phyloP scores from a whole-genome alignment of 192 early-diverging fungal species.

The Podila minutissima region DNA sequence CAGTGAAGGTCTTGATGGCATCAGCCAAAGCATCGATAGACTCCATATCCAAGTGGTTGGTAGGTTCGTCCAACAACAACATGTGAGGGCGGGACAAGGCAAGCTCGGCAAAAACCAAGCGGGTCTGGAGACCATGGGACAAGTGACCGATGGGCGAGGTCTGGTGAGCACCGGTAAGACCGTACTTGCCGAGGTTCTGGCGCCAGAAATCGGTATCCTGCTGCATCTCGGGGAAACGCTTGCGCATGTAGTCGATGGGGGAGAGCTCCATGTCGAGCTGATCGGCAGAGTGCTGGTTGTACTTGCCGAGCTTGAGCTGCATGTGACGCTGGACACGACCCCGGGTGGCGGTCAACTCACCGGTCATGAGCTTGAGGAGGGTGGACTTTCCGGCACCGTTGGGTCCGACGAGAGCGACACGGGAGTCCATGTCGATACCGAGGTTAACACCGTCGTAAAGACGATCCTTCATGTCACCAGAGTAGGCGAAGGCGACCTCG shows the following conservation, averaged over 20 bases:
- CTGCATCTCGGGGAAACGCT: constrained; percentile 81
- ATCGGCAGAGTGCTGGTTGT: constrained; percentile 98
- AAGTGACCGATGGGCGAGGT: constrained; percentile 88
- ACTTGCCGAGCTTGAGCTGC: constrained; percentile 93
- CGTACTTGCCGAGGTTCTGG: constrained; percentile 89
- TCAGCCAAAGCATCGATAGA: constrained; percentile 95
- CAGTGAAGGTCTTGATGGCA: constrained; percentile 94
- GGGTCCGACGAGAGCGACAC: constrained; percentile 97
- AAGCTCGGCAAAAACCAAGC: constrained; percentile 96
- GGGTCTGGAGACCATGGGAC: constrained; percentile 94
- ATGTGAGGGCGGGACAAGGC: constrained; percentile 91
- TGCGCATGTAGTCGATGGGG: constrained; percentile 93
- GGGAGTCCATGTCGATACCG: constrained; percentile 97
- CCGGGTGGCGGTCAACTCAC: constrained; percentile 82
- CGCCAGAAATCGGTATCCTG: constrained; percentile 94
- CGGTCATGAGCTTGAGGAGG: constrained; percentile 96
- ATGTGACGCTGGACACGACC: constrained; percentile 93
- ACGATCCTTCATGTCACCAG: constrained; percentile 80
- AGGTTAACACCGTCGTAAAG: constrained; percentile 94
- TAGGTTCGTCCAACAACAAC: constrained; percentile 98
- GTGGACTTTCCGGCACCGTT: constrained; percentile 97
- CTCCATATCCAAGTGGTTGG: constrained; percentile 95
- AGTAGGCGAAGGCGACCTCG: constrained; percentile 94
- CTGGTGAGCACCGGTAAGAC: constrained; percentile 93
- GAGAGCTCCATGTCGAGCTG: constrained; percentile 89